Evolutionary conservation across 352 stramenopile genomes (phyloP).

Genomic region (Plasmopara viticola): DNA sequence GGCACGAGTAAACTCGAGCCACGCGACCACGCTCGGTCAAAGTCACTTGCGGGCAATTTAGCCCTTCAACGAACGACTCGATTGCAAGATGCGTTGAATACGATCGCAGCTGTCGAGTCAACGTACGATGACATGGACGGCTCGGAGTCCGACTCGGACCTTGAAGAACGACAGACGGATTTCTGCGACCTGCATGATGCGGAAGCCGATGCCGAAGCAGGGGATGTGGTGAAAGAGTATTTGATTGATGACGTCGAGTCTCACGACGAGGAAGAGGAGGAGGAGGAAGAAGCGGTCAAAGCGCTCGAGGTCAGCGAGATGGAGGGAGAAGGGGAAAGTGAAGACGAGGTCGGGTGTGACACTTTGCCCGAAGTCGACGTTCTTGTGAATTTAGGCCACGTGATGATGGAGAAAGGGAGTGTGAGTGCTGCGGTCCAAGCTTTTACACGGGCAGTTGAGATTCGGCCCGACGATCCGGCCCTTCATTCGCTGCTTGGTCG

Average conservation of each 20-base stretch:
- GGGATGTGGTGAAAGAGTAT: slow-evolving; percentile 25
- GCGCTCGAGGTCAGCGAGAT: slow-evolving; percentile 18
- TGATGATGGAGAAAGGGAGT: slow-evolving; percentile 81
- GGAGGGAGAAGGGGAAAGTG: slow-evolving; percentile 20
- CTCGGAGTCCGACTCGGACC: slow-evolving; percentile 39
- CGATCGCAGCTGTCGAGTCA: slow-evolving; percentile 41
- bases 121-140: slow-evolving; percentile 46
- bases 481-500: slow-evolving; percentile 75
- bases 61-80: slow-evolving; percentile 22
- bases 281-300: slow-evolving; percentile 21
- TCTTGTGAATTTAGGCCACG: slow-evolving; percentile 68
- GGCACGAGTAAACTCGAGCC: slow-evolving; percentile 6
- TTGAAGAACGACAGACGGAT: slow-evolving; percentile 37
- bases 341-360: slow-evolving; percentile 62
- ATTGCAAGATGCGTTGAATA: slow-evolving; percentile 42
- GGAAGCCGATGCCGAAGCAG: slow-evolving; percentile 29
- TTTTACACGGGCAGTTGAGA: slow-evolving; percentile 79
- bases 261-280: slow-evolving; percentile 29
- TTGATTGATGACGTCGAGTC: slow-evolving; percentile 33
- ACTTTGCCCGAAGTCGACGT: slow-evolving; percentile 77
- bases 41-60: slow-evolving; percentile 17
- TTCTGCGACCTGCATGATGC: slow-evolving; percentile 41
- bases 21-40: slow-evolving; percentile 20
- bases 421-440: slow-evolving; percentile 69
- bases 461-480: slow-evolving; percentile 62